phyloP scores from a whole-genome alignment of 2,329 filamentous ascomycete genomes.

The Aspergillus proliferans region DNA sequence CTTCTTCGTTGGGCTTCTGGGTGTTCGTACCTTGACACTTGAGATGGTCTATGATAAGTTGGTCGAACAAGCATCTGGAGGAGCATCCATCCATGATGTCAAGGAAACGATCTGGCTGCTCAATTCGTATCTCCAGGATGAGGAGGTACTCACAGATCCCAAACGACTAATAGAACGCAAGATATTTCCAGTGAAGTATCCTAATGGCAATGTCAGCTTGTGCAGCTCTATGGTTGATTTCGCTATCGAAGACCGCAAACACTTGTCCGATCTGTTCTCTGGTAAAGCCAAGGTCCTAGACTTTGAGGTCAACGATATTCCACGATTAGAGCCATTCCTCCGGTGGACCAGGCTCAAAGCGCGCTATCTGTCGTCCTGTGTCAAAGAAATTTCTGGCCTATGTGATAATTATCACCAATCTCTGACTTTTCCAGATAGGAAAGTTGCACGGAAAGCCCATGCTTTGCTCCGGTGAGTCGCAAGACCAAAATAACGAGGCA shows the following conservation, averaged over 20 bases:
- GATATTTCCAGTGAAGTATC: conserved; percentile 5
- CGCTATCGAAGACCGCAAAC: conserved; percentile 8
- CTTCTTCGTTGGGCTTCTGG: conserved; percentile 5
- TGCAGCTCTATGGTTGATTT: conserved; percentile 3
- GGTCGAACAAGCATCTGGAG: conserved; percentile 1
- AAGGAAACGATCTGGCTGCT: conserved; percentile 6
- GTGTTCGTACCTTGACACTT: conserved; percentile 6
- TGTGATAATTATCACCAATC: neutral
- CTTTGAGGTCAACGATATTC: conserved; percentile 4
- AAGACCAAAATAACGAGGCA: neutral
- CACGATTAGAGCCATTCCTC: conserved; percentile 5
- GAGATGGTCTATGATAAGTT: conserved; percentile 8
- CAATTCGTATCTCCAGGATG: conserved; percentile 4
- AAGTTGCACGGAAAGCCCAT: conserved; percentile 6
- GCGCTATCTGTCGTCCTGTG: conserved; percentile 6
- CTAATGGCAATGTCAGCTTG: conserved; percentile 1
- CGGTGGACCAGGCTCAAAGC: conserved; percentile 2
- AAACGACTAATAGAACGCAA: neutral
- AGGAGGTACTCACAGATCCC: neutral
- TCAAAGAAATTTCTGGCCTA: conserved; percentile 8
- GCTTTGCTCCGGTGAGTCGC: conserved; percentile 6
- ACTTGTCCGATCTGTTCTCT: conserved; percentile 3
- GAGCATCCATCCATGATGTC: conserved; percentile 2
- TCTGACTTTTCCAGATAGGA: conserved; percentile 1
- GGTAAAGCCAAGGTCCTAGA: conserved; percentile 4